phyloP scores from a whole-genome alignment of 2,329 filamentous ascomycete genomes.

The Colletotrichum sp. region DNA sequence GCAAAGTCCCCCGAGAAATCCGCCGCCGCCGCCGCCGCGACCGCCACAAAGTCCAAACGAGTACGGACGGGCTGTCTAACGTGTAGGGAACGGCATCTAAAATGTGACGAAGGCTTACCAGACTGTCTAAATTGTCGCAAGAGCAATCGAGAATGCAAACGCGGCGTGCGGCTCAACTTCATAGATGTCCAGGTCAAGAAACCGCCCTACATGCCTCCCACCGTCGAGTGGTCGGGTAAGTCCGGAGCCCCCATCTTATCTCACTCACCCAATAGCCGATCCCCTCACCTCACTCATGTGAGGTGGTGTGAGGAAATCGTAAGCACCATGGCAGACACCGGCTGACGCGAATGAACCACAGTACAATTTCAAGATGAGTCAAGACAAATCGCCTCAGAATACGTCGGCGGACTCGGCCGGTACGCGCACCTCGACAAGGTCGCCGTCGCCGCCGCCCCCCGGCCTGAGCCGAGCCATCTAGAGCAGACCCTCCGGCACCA shows the following conservation, averaged over 20 bases:
- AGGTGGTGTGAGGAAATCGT: neutral
- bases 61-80: slow-evolving; percentile 91
- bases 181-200: slow-evolving; percentile 80
- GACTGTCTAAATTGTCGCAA: slow-evolving; percentile 82
- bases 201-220: slow-evolving; percentile 66
- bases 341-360: slow-evolving; percentile 24
- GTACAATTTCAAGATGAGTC: slow-evolving; percentile 90
- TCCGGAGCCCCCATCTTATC: slow-evolving; percentile 1
- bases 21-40: slow-evolving; percentile 12
- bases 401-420: slow-evolving; percentile 76
- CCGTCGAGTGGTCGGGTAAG: slow-evolving; percentile 69
- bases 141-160: slow-evolving; percentile 83
- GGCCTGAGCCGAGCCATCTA: slow-evolving; percentile 26
- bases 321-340: neutral
- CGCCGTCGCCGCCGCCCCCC: slow-evolving; percentile 24
- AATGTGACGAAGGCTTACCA: slow-evolving; percentile 79
- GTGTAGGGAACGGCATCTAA: slow-evolving; percentile 86
- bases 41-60: slow-evolving; percentile 72
- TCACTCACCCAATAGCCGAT: neutral
- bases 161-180: slow-evolving; percentile 88
- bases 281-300: neutral
- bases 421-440: slow-evolving; percentile 63
- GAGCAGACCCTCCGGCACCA: slow-evolving; percentile 30
- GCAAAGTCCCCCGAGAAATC: slow-evolving; percentile 15
- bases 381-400: slow-evolving; percentile 87